Percentiles rank a stretch among this genome's conserved stretches.
Conservation (phyloP, 805 yeast species). For the Hanseniaspora occidentalis region DNA sequence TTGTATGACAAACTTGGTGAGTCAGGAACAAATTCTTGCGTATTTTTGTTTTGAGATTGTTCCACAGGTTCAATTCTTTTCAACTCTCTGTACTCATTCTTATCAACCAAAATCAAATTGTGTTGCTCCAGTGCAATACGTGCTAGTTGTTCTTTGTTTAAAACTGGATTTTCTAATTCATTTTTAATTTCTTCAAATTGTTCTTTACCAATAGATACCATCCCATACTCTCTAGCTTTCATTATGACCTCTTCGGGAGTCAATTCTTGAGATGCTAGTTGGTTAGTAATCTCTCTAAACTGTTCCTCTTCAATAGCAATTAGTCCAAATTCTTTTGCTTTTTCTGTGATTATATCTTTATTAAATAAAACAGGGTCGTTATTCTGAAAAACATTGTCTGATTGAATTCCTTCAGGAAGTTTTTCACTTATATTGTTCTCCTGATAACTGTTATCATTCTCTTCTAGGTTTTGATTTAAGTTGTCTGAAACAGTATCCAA, state of each 20-base stretch:
- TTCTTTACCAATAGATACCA: conserved; percentile 25
- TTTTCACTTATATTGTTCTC: not conserved
- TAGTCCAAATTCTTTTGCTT: conserved; percentile 11
- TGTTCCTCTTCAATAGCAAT: conserved; percentile 9
- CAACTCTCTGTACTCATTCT: conserved; percentile 7
- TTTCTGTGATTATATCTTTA: conserved; percentile 9
- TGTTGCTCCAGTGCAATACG: conserved; percentile 18
- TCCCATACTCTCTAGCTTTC: conserved; percentile 23
- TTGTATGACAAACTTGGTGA: not conserved
- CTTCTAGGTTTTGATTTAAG: too few species aligned
- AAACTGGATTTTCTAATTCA: conserved; percentile 20
- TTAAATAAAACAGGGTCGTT: not conserved
- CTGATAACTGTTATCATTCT: too few species aligned
- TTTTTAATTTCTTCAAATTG: conserved; percentile 21
- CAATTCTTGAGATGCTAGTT: conserved; percentile 7
- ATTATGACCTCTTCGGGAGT: conserved; percentile 13
- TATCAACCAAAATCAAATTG: conserved; percentile 13
- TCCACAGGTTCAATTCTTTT: not conserved
- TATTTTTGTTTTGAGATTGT: not conserved
- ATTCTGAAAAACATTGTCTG: not conserved
- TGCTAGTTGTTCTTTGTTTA: conserved; percentile 12
- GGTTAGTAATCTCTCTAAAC: conserved; percentile 8
- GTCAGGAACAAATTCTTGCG: not conserved
- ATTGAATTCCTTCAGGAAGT: not conserved
- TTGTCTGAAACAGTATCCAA: too few species aligned